Evolutionary conservation across 108 stramenopile species (phyloP), one percentile per base, ranked within the genome.

Genomic region (Aurantiochytrium sp.): DNA sequence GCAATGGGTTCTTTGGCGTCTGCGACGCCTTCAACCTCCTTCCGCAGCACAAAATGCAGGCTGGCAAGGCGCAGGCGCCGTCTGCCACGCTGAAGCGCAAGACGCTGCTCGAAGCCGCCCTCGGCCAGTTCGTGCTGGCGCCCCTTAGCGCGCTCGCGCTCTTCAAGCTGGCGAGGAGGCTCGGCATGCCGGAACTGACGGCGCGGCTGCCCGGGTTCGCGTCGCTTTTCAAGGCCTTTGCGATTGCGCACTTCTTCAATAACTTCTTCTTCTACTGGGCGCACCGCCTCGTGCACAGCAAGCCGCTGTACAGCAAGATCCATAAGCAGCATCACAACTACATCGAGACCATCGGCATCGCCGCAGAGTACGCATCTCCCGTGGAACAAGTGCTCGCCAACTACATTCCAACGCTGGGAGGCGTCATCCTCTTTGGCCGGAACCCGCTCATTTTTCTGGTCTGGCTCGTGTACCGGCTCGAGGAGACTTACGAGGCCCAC

Each of bases 291-390:
- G 54, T 55, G 19, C 90, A 90, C 88, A n/a, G 19, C 27, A 81
- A 81, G 32, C 12, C 39, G 12, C 32, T 90, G n/a, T 90, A 90
- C 54, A 39, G 48, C 22, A 32, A 59, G 22, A 81, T 90, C 34
- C 90, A 90, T 50, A 90, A 90, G 59, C 69, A 90, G 59, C 90
- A 90, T 55, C 90, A 90, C 86, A 59, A 87, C 55, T 90, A 55
- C 45, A 36, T 69, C 10, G 65, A 45, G 8, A 86, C 88, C 22
- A 87, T 88, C 10, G 88, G 90, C 27, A 86, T 90, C 30, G 90
- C 90, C 15, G 87, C 90, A 45, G 90, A 87, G 37, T 90, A 85
- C 86, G 88, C 90, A 4, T 39, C 87, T 24, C 90, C 90, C 12
- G 31, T 86, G 15, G 90, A 90, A 41, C 54, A 85, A 21, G 32